Evolutionary conservation across 140 eudicot species (phyloP), one percentile per base, ranked within the genome.

Genomic region (Artemisia princeps): DNA sequence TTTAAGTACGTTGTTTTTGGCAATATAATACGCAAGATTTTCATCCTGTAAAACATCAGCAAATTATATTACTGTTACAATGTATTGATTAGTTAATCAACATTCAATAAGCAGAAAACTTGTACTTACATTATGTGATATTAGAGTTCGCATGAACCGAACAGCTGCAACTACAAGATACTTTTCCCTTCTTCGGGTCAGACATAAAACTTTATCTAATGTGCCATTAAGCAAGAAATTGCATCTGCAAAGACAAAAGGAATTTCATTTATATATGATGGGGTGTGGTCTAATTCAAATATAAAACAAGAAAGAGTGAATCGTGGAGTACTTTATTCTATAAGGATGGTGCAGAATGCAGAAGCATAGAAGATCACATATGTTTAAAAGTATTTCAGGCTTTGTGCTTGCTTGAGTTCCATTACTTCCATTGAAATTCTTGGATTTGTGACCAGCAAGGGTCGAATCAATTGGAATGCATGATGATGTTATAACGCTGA

Each of bases 111-210:
- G 20, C 55, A 50, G 57, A 68, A 15, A 64, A 44, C 11, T 9
- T 60, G 58, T 48, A 73, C 97, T 82, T 76, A 90, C 97, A 56
- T 75, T 86, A 60, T 90, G 95, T 44, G 95, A 80, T 28, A 89
- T 79, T 55, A 94, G 79, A 60, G 88, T 83, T 70, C 99, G 86
- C 49, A 94, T 30, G 71, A 94, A 88, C 70, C 97, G 94, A 59
- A 94, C 81, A 61, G 97, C 97, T 30, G 94, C 95, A 70, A 82
- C 90, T 40, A 94, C 99, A 28, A 94, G 94, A 72, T 94, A 94
- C 69, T 86, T 88, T 74, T 90, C 99, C 80, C 64, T 86, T 76
- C 99, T 84, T 61, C 74, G 81, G 69, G 95, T 89, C 75, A 94
- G 72, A 73, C 64, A 60, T 60, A 94, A 53, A 69, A 94, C 89